Evolutionary conservation across 164 flowering plant genomes (phyloP).

Genomic region (Nymphaea colorata): DNA sequence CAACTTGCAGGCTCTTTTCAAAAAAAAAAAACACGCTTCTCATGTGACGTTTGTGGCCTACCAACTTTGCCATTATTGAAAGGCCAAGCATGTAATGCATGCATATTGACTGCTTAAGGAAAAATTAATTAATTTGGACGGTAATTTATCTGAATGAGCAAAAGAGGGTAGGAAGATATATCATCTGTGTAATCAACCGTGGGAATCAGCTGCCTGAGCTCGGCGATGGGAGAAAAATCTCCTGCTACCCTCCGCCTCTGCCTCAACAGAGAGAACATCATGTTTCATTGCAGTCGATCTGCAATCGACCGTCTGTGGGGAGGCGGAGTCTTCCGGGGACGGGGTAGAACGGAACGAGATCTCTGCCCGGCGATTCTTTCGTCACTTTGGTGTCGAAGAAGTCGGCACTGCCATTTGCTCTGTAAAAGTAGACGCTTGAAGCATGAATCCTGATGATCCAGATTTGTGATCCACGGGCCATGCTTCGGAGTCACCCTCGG

Average conservation of each 20-base stretch:
- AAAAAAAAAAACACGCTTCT: too few relatives aligned
- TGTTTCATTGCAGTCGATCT: slow-evolving; percentile 2
- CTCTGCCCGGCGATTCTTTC: not conserved
- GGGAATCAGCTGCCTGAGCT: slow-evolving; percentile 38
- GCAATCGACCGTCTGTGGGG: not conserved
- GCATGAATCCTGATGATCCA: not conserved
- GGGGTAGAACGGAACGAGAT: not conserved
- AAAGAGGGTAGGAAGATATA: too few relatives aligned
- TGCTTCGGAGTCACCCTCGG: not conserved
- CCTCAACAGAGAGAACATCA: slow-evolving; percentile 26
- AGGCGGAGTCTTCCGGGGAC: not conserved
- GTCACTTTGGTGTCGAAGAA: not conserved
- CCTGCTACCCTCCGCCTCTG: slow-evolving; percentile 28
- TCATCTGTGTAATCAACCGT: slow-evolving; percentile 31
- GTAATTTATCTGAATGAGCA: too few relatives aligned
- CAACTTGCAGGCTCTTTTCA: too few relatives aligned
- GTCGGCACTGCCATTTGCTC: not conserved
- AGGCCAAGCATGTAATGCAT: too few relatives aligned
- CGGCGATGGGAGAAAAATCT: slow-evolving; percentile 40
- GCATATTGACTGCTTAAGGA: too few relatives aligned
- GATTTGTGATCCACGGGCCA: not conserved
- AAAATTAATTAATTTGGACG: too few relatives aligned
- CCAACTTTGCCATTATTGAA: too few relatives aligned
- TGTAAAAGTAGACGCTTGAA: not conserved
- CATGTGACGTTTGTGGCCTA: too few relatives aligned